Percentiles rank a stretch among this genome's conserved stretches.
phyloP scores from a whole-genome alignment of 2,329 filamentous ascomycete genomes.

The Cladosporium sphaerospermum region DNA sequence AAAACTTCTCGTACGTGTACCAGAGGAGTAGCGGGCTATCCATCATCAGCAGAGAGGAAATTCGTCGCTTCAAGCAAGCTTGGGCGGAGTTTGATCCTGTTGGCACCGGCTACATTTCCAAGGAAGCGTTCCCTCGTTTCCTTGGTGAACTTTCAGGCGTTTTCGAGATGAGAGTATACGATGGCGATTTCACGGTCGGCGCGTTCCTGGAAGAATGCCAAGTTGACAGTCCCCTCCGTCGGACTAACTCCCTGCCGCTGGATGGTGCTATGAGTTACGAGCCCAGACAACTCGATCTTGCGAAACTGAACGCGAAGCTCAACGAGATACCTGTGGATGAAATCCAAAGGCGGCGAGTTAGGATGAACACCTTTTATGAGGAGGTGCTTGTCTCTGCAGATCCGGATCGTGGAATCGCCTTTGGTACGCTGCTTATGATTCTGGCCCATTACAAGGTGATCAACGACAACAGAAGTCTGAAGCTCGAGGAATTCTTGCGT shows the following conservation, averaged over 20 bases:
- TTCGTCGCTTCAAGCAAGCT: slow-evolving; percentile 94
- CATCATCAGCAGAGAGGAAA: slow-evolving; percentile 84
- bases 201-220: slow-evolving; percentile 76
- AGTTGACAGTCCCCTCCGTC: slow-evolving; percentile 44
- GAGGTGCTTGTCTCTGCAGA: slow-evolving; percentile 93
- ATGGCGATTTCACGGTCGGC: slow-evolving; percentile 80
- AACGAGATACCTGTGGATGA: slow-evolving; percentile 65
- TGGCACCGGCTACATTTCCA: slow-evolving; percentile 84
- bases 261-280: slow-evolving; percentile 26
- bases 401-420: slow-evolving; percentile 80
- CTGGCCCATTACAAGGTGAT: slow-evolving; percentile 98
- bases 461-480: slow-evolving; percentile 91
- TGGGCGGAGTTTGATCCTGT: slow-evolving; percentile 94
- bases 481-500: slow-evolving; percentile 88
- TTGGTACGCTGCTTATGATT: slow-evolving; percentile 89
- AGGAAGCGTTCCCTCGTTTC: slow-evolving; percentile 80
- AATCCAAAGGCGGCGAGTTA: slow-evolving; percentile 67
- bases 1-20: slow-evolving; percentile 99
- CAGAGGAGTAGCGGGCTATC: slow-evolving; percentile 91
- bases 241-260: slow-evolving; percentile 46
- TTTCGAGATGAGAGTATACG: slow-evolving; percentile 96
- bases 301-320: slow-evolving; percentile 67
- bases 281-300: slow-evolving; percentile 57
- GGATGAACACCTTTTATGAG: slow-evolving; percentile 93
- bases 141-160: slow-evolving; percentile 87